Base-by-base conservation (phyloP, 176 grass and related monocot genomes). In the Pharus latifolius region DNA sequence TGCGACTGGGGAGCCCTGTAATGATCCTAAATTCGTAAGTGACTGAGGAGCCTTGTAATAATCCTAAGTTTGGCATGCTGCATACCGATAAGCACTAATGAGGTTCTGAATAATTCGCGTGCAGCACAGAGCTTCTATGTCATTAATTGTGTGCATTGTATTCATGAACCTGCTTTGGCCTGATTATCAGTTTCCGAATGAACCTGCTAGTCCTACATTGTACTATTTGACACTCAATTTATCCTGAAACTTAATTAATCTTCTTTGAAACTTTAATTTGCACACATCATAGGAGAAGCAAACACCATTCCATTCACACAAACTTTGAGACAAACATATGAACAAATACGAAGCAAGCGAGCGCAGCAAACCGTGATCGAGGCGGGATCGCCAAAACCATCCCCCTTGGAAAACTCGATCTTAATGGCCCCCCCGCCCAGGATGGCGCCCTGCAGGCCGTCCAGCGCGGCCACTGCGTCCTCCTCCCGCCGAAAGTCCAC, bases 361-460 rank as follows among this genome's bases (percentile, higher is more conserved):
- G 66, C 29, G 37, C 23, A 24, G 63, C 67, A 53, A 67, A 50
- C 46, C 26, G 49, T 56, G 67, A 55, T 55, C 62, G 54, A 58
- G 78, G 56, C 57, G 19, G 75, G 64, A 80, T 78, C 47, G 52
- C 93, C 78, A 83, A 78, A 52, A 98, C 94, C 93, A 91, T 93
- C 94, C 94, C 94, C 94, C 87, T 98, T 93, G 70, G 89, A 85
- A 91, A 93, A 98, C 72, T 98, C 89, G 70, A 98, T 90, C 77
- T 87, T 98, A 92, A 98, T 34, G 50, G 83, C 62, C 34, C 63
- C 63, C 37, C 87, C 89, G 17, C 75, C 84, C 25, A 98, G 30
- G 46, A 46, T 69, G 72, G 27, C 44, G 37, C 94, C 94, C 61
- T 91, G 94, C 16, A 98, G 86, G 34, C 73, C 81, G 58, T 60